phyloP scores from a whole-genome alignment of 225 moss, liverwort and hornwort species.

The Asterella californica region DNA sequence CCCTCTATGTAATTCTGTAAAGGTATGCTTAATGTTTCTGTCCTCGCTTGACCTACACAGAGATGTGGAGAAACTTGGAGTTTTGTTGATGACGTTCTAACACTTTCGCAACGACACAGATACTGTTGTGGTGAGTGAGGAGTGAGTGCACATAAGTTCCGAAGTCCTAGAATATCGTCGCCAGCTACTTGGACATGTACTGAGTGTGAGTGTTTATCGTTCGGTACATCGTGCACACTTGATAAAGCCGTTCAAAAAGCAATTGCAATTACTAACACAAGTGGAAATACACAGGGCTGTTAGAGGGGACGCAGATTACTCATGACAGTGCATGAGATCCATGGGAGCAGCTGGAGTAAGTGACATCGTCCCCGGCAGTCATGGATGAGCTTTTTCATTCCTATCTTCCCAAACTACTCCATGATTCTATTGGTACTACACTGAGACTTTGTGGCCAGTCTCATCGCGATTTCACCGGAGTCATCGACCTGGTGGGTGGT shows the following conservation, averaged over 20 bases:
- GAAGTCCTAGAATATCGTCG: not conserved
- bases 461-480: constrained; percentile 31
- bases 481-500: constrained; percentile 46
- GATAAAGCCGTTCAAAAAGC: not conserved
- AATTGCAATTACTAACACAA: not conserved
- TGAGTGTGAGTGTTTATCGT: not conserved
- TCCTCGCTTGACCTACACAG: constrained; percentile 26
- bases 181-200: not conserved
- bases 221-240: not conserved
- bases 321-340: constrained; percentile 87
- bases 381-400: not conserved
- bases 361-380: not conserved
- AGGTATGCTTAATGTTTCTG: not conserved
- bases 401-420: not conserved
- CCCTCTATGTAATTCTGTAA: no score
- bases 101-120: constrained; percentile 75
- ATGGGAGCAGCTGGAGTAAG: constrained; percentile 70
- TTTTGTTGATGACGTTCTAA: constrained; percentile 68
- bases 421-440: not conserved
- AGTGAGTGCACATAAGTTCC: not conserved
- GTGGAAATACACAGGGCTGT: constrained; percentile 55
- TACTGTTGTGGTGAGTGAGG: constrained; percentile 67
- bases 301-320: constrained; percentile 80
- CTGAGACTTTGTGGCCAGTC: not conserved
- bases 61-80: constrained; percentile 81